Evolutionary conservation across 2,329 filamentous ascomycete genomes (phyloP), one percentile per base, ranked within the genome.

Genomic region (Balansia obtecta): DNA sequence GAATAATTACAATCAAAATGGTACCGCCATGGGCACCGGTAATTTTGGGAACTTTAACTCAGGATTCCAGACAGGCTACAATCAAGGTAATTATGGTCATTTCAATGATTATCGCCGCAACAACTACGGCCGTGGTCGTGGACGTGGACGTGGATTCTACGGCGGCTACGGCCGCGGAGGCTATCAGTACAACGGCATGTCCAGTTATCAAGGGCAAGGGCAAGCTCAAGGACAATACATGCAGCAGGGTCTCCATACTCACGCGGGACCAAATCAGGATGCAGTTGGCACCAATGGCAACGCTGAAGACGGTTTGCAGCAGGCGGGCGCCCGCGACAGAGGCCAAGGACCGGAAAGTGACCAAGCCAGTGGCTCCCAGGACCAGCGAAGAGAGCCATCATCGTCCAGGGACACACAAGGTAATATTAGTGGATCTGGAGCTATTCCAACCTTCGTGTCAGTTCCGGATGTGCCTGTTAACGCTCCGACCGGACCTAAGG

Each of bases 401-500:
- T 59, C 60, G 50, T 43, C 18, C 16, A 57, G 59, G 63, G 63
- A 67, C 55, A 55, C 56, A 51, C 57, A 55, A 60, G 61, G 60
- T 60, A 61, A 57, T 62, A 60, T 60, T 30, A 53, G 54, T 40
- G 58, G 57, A 50, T 43, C 57, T 45, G 58, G 57, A 44, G 53
- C 57, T 39, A 61, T 66, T 52, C 66, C 64, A 55, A 63, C 62
- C 47, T 60, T 66, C 30, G 50, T 62, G 52, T 53, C 65, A 49
- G 61, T 58, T 52, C 65, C 69, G 55, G 65, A 70, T 58, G 66
- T 69, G 48, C 80, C 80, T 43, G 66, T 82, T 68, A 88, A 76
- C 69, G 93, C 93, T 30, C 93, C 93, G 30, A 95, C 86, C 50
- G 93, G 90, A 10, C 93, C 93, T 45, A 90, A 93, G 68, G 93